Base-by-base conservation (phyloP, 2,329 filamentous ascomycete species). In the Cladosporium phlei region DNA sequence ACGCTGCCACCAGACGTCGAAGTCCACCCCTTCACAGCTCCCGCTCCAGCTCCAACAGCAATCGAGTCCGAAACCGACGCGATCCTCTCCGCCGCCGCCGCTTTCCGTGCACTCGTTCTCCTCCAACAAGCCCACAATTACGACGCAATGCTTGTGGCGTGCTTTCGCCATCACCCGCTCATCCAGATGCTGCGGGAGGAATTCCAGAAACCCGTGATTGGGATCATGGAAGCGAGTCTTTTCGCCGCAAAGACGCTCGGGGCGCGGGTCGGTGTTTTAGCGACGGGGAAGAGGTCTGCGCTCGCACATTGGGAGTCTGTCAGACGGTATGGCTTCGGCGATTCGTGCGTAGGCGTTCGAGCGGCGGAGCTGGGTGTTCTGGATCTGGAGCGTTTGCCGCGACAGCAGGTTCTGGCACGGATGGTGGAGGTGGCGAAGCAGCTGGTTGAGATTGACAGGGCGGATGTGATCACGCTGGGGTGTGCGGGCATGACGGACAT, bases 161-260 rank as follows among this genome's bases (percentile, higher is more conserved):
- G 71, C 60, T 76, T 74, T 59, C 70, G 66, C 44, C 67, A 71
- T 27, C 72, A 76, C 48, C 67, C 70, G 1, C 62, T 76, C 3
- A 71, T 72, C 47, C 57, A 61, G 16, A 70, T 72, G 57, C 60
- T 76, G 24, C 63, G 71, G 1, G 72, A 76, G 52, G 72, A 74
- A 44, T 64, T 71, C 32, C 49, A 57, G 2, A 59, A 71, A 38
- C 73, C 73, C 0, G 61, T 69, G 4, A 67, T 75, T 2, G 73
- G 74, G 3, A 75, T 76, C 47, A 75, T 76, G 71, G 73, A 76
- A 56, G 71, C 73, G 1, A 66, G 59, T 3, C 61, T 77, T 2
- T 76, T 79, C 52, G 64, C 71, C 5, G 69, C 73, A 5, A 59
- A 72, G 6, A 76, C 74, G 46, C 63, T 78, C 2, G 75, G 75